phyloP scores from a whole-genome alignment of 495 filamentous ascomycete genomes.

The Penicillium waksmanii region DNA sequence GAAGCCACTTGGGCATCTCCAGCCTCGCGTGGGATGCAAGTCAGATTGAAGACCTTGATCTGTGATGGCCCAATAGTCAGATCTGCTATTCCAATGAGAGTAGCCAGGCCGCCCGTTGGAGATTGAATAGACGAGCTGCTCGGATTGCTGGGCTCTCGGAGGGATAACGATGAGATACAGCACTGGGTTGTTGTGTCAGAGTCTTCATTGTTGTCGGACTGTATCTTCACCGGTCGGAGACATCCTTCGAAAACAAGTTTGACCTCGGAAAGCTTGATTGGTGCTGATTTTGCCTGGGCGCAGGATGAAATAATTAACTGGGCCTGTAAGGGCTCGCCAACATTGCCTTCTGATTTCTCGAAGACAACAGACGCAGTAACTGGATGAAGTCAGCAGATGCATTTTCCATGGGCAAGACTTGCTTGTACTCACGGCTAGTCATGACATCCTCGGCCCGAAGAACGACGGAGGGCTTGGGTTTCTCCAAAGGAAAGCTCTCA shows the following conservation, averaged over 20 bases:
- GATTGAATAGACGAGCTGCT: slow-evolving; percentile 41
- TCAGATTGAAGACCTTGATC: slow-evolving; percentile 71
- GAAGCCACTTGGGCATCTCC: slow-evolving; percentile 71
- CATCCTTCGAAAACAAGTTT: slow-evolving; percentile 70
- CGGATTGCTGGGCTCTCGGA: slow-evolving; percentile 39
- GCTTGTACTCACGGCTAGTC: slow-evolving; percentile 61
- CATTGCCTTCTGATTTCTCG: slow-evolving; percentile 73
- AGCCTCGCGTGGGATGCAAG: slow-evolving; percentile 75
- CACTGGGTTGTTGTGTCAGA: slow-evolving; percentile 29
- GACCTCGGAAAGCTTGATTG: slow-evolving; percentile 67
- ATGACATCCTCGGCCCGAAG: slow-evolving; percentile 68
- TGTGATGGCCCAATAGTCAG: slow-evolving; percentile 70
- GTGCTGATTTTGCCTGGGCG: slow-evolving; percentile 62
- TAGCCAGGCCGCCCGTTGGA: slow-evolving; percentile 41
- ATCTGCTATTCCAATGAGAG: slow-evolving; percentile 61
- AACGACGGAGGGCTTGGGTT: slow-evolving; percentile 64
- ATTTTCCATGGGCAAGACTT: neutral
- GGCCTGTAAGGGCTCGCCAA: slow-evolving; percentile 73
- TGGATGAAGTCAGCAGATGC: slow-evolving; percentile 25
- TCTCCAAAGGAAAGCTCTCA: slow-evolving; percentile 51
- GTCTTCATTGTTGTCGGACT: slow-evolving; percentile 35
- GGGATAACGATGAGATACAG: slow-evolving; percentile 35
- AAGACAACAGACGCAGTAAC: slow-evolving; percentile 77
- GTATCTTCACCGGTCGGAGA: slow-evolving; percentile 59
- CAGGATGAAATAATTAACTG: slow-evolving; percentile 75